Evolutionary conservation across 139 green algal species (phyloP).

Genomic region (Raphidocelis subcapitata): DNA sequence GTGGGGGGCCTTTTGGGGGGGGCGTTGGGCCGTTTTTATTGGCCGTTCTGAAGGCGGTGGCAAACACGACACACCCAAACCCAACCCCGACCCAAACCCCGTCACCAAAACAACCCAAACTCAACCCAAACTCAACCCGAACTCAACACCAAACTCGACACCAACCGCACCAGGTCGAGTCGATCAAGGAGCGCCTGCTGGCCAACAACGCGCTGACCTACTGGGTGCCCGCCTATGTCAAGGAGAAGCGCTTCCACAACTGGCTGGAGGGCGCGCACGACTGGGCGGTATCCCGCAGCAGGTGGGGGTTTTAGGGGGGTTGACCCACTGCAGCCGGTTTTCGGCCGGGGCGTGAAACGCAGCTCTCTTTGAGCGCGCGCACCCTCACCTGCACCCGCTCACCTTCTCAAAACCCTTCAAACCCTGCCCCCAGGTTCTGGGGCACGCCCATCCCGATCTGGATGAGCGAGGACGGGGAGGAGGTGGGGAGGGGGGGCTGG

Average conservation of each 20-base stretch:
- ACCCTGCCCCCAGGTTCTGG: slow-evolving; percentile 84
- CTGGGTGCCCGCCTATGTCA: slow-evolving; percentile 96
- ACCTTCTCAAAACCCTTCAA: background rate
- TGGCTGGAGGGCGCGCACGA: slow-evolving; percentile 96
- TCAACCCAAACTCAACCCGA: no score
- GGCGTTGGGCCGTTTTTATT: no score
- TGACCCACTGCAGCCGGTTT: background rate
- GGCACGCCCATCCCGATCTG: slow-evolving; percentile 98
- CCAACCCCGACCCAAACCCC: no score
- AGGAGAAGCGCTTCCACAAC: slow-evolving; percentile 99
- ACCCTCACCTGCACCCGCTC: no score
- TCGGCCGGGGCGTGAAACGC: no score
- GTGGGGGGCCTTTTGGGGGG: no score
- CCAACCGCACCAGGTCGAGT: slow-evolving; percentile 49
- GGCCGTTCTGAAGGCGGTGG: no score
- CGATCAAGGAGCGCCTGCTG: slow-evolving; percentile 87
- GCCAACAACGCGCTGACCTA: slow-evolving; percentile 89
- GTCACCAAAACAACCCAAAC: no score
- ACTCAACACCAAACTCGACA: background rate
- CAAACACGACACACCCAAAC: no score
- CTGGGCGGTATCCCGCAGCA: slow-evolving; percentile 74
- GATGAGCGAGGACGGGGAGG: slow-evolving; percentile 80
- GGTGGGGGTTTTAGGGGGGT: background rate
- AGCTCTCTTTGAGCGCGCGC: no score
- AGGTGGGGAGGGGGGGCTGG: no score